A percentile compares a stretch with the other conserved stretches of the same genome.
phyloP scores from a whole-genome alignment of 176 grass and related monocot species.

The Alopecurus myosuroides region DNA sequence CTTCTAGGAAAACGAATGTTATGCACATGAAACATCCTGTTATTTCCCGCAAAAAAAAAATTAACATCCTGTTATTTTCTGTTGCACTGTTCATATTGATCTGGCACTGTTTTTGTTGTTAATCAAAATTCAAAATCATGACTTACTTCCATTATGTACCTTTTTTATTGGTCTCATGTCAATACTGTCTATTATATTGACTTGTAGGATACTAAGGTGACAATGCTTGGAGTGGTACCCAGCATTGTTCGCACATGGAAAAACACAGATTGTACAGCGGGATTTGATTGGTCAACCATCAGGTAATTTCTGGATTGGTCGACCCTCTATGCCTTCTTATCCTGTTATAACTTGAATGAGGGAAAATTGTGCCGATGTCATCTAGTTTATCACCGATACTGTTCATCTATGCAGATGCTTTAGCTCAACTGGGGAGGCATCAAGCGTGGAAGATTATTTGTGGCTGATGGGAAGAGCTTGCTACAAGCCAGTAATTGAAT shows the following conservation, averaged over 20 bases:
- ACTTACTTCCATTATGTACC: neutral
- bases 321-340: constrained; percentile 14
- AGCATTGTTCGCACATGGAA: constrained; percentile 94
- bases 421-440: constrained; percentile 93
- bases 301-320: constrained; percentile 41
- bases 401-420: constrained; percentile 69
- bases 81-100: neutral
- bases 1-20: neutral
- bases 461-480: constrained; percentile 97
- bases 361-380: constrained; percentile 5
- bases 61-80: constrained; percentile 10
- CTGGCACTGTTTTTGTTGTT: neutral
- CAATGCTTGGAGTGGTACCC: constrained; percentile 97
- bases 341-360: neutral
- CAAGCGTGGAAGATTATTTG: constrained; percentile 95
- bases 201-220: constrained; percentile 86
- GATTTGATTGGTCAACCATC: constrained; percentile 83
- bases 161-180: neutral
- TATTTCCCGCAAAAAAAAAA: too few species aligned
- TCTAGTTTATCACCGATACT: constrained; percentile 5
- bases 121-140: neutral
- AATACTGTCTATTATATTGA: constrained; percentile 6
- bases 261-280: constrained; percentile 70
- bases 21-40: constrained; percentile 4
- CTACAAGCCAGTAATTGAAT: constrained; percentile 96